phyloP scores from a whole-genome alignment of 2,329 filamentous ascomycete species.

The Scopulariopsis brevicaulis region DNA sequence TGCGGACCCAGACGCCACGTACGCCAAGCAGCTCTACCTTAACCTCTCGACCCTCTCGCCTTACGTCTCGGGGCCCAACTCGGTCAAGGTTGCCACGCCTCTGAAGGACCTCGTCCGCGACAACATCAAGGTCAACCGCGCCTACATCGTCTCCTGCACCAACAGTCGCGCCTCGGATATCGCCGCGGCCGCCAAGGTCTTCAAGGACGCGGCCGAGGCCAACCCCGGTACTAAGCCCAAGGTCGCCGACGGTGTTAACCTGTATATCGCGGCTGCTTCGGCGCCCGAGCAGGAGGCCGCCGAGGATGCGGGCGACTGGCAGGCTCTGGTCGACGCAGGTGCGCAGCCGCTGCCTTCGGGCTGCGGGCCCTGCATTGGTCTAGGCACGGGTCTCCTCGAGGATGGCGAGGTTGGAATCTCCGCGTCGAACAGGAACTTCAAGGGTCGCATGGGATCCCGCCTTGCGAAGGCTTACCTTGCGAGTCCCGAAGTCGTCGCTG shows the following conservation, averaged over 20 bases:
- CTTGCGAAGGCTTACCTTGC: slow-evolving; percentile 77
- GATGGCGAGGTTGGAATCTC: slow-evolving; percentile 78
- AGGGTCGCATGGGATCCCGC: slow-evolving; percentile 75
- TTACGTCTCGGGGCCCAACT: slow-evolving; percentile 80
- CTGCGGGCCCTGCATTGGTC: slow-evolving; percentile 79
- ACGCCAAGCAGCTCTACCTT: slow-evolving; percentile 74
- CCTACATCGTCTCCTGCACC: slow-evolving; percentile 78
- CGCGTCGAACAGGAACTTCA: slow-evolving; percentile 81
- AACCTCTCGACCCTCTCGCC: slow-evolving; percentile 76
- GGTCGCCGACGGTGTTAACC: slow-evolving; percentile 63
- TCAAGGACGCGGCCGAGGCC: slow-evolving; percentile 61
- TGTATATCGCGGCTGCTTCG: slow-evolving; percentile 88
- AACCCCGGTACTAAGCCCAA: slow-evolving; percentile 46
- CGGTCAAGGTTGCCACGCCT: slow-evolving; percentile 77
- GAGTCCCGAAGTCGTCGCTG: slow-evolving; percentile 84
- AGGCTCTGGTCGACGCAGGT: slow-evolving; percentile 70
- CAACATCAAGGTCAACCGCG: slow-evolving; percentile 69
- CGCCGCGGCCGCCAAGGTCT: slow-evolving; percentile 70
- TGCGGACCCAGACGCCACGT: slow-evolving; percentile 67
- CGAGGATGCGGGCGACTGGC: slow-evolving; percentile 78
- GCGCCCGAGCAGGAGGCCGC: slow-evolving; percentile 63
- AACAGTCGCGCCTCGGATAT: slow-evolving; percentile 77
- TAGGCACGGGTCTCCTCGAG: slow-evolving; percentile 67
- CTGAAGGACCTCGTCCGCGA: slow-evolving; percentile 60
- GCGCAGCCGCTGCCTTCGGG: slow-evolving; percentile 58